Conservation (phyloP, 2,329 filamentous ascomycete species). For the Hawksworthiomyces lignivorus region DNA sequence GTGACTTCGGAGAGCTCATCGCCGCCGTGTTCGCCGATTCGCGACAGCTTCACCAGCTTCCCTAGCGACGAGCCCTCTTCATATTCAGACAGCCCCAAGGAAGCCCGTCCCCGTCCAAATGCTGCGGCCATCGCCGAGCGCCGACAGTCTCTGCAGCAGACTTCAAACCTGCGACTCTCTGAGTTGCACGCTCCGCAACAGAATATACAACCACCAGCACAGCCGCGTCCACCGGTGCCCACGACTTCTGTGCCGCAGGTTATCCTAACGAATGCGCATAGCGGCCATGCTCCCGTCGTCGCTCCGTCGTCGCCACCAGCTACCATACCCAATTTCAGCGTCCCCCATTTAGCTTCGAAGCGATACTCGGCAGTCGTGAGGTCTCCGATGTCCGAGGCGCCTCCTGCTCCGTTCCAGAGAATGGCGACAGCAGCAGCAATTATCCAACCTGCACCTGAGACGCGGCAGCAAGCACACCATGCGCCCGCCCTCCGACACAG, state of each 20-base stretch:
- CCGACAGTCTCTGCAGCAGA: conserved; percentile 42
- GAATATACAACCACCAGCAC: conserved; percentile 13
- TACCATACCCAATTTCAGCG: conserved; percentile 45
- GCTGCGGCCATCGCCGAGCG: conserved; percentile 43
- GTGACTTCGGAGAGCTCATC: conserved; percentile 53
- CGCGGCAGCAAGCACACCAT: background rate
- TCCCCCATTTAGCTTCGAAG: conserved; percentile 37
- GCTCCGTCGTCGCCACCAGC: background rate
- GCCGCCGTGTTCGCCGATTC: conserved; percentile 47
- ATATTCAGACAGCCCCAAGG: conserved; percentile 15
- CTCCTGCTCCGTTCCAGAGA: background rate
- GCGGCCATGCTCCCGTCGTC: background rate
- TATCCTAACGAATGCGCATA: no score
- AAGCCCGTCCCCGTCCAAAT: conserved; percentile 42
- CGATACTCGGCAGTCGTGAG: conserved; percentile 35
- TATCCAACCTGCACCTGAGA: background rate
- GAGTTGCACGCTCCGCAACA: conserved; percentile 28
- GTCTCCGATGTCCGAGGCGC: conserved; percentile 8
- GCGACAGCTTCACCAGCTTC: conserved; percentile 41
- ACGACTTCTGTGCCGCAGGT: no score
- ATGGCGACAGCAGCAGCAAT: background rate
- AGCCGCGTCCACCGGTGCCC: background rate
- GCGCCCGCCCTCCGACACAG: conserved; percentile 18
- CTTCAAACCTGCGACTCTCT: conserved; percentile 28
- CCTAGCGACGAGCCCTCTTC: conserved; percentile 22